A percentile compares a stretch with the other conserved stretches of the same genome.
Conservation (phyloP, 1,284 basidiomycete species). For the Marasmius oreades region DNA sequence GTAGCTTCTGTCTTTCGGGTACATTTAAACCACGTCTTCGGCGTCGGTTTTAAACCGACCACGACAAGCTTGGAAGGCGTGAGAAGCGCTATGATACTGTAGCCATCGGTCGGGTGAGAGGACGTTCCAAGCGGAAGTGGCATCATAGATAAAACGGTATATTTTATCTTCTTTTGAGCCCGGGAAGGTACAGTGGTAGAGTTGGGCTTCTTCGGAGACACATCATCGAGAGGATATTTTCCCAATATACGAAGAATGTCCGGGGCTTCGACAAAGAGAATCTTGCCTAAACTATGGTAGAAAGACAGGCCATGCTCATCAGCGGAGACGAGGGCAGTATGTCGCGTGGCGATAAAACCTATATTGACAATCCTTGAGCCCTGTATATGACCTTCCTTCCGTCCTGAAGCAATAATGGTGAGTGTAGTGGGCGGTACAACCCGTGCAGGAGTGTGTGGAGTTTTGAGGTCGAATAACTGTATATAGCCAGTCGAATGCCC, state of each 20-base stretch:
- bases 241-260: constrained; percentile 95
- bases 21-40: constrained; percentile 90
- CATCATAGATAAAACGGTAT: constrained; percentile 73
- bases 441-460: constrained; percentile 64
- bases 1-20: constrained; percentile 52
- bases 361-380: constrained; percentile 87
- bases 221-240: constrained; percentile 71
- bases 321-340: constrained; percentile 91
- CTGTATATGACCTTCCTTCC: constrained; percentile 88
- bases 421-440: constrained; percentile 72
- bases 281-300: constrained; percentile 93
- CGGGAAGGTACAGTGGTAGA: constrained; percentile 20
- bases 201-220: neutral
- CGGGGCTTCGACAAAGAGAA: constrained; percentile 92
- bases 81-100: constrained; percentile 83
- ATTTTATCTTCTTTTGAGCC: constrained; percentile 43
- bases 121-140: constrained; percentile 82
- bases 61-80: constrained; percentile 91
- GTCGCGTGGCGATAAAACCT: constrained; percentile 89
- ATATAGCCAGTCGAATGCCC: constrained; percentile 88
- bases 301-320: constrained; percentile 93
- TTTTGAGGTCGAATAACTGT: constrained; percentile 81
- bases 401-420: constrained; percentile 69
- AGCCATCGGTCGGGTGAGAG: constrained; percentile 78
- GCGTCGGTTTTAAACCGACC: constrained; percentile 88